Base-by-base conservation (phyloP, 176 grass and related monocot species). In the Elymus sibiricus region DNA sequence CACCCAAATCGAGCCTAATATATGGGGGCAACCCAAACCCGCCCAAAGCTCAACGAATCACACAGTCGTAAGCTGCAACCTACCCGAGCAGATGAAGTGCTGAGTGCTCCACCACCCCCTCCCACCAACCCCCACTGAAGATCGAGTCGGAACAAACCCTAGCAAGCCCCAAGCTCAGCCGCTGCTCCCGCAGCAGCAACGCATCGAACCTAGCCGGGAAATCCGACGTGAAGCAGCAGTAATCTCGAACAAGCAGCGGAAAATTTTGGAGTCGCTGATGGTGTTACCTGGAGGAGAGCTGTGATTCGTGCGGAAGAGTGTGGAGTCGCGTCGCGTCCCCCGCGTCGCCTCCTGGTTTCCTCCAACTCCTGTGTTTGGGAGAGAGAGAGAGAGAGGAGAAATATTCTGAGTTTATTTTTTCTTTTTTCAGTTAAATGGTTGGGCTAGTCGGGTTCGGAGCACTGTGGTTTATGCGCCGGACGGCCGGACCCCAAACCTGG, bases 111-210 rank as follows among this genome's bases (percentile, higher is more conserved):
- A 34, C 32, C 32, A 34, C 32, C 2, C 32, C 32, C 3, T 34
- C 32, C 26, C 15, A 25, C 6, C 51, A 16, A 53, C 6, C 22
- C 71, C 13, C 71, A 27, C 16, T 19, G 49, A 13, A 35, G 28
- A 76, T 59, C 44, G 53, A 58, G 53, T 40, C 9, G 44, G 35
- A 58, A 19, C 77, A 87, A 87, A 84, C 89, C 89, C 89, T 91
- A 91, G 85, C 14, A 84, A 84, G 11, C 14, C 56, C 25, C 7
- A 29, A 61, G 74, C 47, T 46, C 25, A 83, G 86, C 56, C 15
- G 12, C 61, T 22, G 29, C 73, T 26, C 22, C 68, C 77, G 40
- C 67, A 42, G 22, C 80, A 60, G 2, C 64, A 38, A 31, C 53
- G 27, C 77, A 27, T 19, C 28, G 1, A 74, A 62, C 53, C 32